Evolutionary conservation across 140 eudicot species (phyloP), one percentile per base, ranked within the genome.

Genomic region (Flaveria floridana): DNA sequence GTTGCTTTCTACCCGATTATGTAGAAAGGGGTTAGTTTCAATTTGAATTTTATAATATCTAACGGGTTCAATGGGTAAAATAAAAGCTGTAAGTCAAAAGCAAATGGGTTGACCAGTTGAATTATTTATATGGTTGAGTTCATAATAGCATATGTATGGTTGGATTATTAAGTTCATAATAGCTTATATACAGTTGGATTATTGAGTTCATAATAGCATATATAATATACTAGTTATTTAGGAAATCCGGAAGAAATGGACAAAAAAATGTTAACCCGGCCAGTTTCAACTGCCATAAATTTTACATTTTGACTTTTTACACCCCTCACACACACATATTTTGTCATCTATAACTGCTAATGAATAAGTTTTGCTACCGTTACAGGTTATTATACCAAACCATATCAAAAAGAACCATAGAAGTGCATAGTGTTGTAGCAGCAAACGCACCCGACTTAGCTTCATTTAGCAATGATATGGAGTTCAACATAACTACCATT

Each of bases 331-430:
- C 20, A 18, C 37, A 23, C 9, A 21, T 72, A 21, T 72, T 56
- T 56, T 72, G 53, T 67, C 48, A 25, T 13, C 48, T 37, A 10
- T 34, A 70, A 28, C 63, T 13, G 30, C 47, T 48, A 61, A 34
- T 52, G 42, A 78, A 18, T 50, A 74, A 28, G 16, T 70, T 64
- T 70, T 19, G 55, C 61, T 39, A 75, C 77, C 58, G 28, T 62
- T 42, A 48, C 86, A 94, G 99, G 87, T 82, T 90, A 79, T 82
- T 94, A n/a, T 90, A 88, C 89, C 97, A 94, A 83, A 63, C 78
- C 13, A 82, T 94, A 78, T 86, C 90, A 7, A 88, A 81, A 74
- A 81, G 95, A 84, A 84, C 78, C n/a, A 76, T 94, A 30, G 99
- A 90, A 80, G 90, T 94, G 73, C 99, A 85, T 62, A 94, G 84